A percentile compares a stretch with the other conserved stretches of the same genome.
These are phyloP conservation scores for Aureobasidium sp. DNA, from an alignment of 2,329 filamentous ascomycete genomes.

Conservation along the genomic window DNA sequence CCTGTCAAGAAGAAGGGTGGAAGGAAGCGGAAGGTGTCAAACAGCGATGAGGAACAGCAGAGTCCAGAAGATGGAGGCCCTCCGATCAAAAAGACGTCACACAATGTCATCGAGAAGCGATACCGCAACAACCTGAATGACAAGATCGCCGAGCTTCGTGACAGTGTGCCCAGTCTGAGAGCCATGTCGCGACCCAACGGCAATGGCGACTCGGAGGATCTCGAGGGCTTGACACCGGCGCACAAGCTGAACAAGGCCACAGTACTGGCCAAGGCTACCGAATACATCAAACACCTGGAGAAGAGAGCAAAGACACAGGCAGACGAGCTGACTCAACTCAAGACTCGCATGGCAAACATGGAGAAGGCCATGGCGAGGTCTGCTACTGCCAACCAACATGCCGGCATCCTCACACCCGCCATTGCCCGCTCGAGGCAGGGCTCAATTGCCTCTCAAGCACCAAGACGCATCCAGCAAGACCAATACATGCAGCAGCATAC, in stretches of 20 bases:
- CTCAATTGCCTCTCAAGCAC: constrained; percentile 5
- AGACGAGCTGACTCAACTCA: constrained; percentile 73
- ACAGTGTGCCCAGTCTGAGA: constrained; percentile 83
- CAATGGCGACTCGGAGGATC: constrained; percentile 68
- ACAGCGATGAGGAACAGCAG: constrained; percentile 19
- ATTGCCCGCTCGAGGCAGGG: constrained; percentile 16
- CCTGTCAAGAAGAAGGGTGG: constrained; percentile 27
- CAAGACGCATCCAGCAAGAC: constrained; percentile 18
- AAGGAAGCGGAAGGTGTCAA: constrained; percentile 28
- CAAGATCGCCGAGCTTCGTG: constrained; percentile 85
- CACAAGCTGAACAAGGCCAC: constrained; percentile 98
- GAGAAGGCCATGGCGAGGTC: constrained; percentile 57
- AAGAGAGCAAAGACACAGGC: constrained; percentile 75
- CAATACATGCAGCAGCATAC: constrained; percentile 27
- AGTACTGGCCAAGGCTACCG: constrained; percentile 87
- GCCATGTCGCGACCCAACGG: constrained; percentile 56
- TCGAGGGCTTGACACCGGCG: constrained; percentile 60
- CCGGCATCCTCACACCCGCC: constrained; percentile 22
- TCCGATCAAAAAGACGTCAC: constrained; percentile 78
- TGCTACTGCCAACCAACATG: constrained; percentile 1
- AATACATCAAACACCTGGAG: constrained; percentile 90
- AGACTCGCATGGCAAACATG: constrained; percentile 55
- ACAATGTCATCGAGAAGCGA: constrained; percentile 97
- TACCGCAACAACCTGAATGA: constrained; percentile 96
- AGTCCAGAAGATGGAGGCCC: constrained; percentile 30